Conservation (phyloP, 1,284 basidiomycete species). For the Testicularia cyperi region DNA sequence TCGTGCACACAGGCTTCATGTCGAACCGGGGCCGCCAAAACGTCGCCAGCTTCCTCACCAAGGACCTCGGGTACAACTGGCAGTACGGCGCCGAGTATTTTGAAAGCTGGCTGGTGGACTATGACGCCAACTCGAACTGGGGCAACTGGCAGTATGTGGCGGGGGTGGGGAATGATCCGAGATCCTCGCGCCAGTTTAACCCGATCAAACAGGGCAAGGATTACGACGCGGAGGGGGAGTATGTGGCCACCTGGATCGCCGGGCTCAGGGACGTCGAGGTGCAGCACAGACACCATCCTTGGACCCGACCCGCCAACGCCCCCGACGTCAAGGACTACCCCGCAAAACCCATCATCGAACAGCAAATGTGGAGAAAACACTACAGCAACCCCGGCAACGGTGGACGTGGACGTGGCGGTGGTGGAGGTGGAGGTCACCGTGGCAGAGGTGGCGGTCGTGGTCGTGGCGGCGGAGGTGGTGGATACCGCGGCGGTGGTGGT, state of each 20-base stretch:
- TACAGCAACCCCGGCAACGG: conserved; percentile 18
- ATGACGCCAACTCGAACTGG: conserved; percentile 44
- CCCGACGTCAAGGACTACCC: conserved; percentile 27
- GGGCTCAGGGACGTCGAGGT: conserved; percentile 7
- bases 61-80: conserved; percentile 53
- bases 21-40: conserved; percentile 61
- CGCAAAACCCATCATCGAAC: conserved; percentile 35
- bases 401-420: conserved; percentile 7
- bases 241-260: conserved; percentile 44
- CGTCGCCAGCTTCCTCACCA: conserved; percentile 46
- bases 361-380: conserved; percentile 46
- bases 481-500: conserved; percentile 4
- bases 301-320: conserved; percentile 10
- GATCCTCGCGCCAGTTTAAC: conserved; percentile 50
- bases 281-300: conserved; percentile 40
- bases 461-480: conserved; percentile 17
- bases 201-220: conserved; percentile 53
- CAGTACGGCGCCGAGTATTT: conserved; percentile 47
- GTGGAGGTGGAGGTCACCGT: conserved; percentile 5
- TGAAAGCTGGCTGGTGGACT: conserved; percentile 45
- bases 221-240: conserved; percentile 41
- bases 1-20: conserved; percentile 63
- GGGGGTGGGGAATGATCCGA: conserved; percentile 53
- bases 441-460: conserved; percentile 60
- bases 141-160: conserved; percentile 54